Evolutionary conservation across 2,329 filamentous ascomycete species (phyloP).

Genomic region (Aspergillus quadrilineatus): DNA sequence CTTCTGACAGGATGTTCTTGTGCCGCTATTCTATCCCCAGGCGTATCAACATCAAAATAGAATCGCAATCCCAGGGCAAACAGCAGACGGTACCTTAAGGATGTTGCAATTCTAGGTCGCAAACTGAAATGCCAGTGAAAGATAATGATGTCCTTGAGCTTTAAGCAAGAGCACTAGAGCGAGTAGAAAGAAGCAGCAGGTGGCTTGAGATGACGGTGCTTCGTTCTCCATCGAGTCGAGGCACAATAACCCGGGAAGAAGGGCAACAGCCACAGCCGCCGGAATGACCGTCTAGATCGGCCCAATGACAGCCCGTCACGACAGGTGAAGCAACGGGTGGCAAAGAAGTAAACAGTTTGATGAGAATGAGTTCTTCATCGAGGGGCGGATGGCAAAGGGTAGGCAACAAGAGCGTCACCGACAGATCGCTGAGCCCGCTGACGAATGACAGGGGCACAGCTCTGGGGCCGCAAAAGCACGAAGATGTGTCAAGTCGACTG

Average conservation of each 20-base stretch:
- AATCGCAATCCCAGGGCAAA: neutral
- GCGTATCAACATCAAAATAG: neutral
- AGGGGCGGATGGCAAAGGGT: conserved; percentile 11
- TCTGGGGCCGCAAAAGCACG: conserved; percentile 9
- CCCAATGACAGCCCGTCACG: conserved; percentile 5
- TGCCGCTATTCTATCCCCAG: neutral
- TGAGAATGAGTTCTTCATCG: conserved; percentile 10
- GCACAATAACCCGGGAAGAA: neutral
- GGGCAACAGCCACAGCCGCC: conserved; percentile 12
- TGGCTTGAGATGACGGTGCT: neutral
- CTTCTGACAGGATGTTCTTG: neutral
- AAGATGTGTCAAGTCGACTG: conserved; percentile 22
- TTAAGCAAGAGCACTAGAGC: neutral
- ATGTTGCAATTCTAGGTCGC: neutral
- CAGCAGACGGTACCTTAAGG: neutral
- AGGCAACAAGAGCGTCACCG: conserved; percentile 12
- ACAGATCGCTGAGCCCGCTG: conserved; percentile 15
- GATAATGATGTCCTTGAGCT: neutral
- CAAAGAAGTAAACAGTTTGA: conserved; percentile 1
- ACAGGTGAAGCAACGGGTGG: conserved; percentile 4
- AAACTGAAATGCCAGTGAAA: neutral
- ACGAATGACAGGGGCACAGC: conserved; percentile 21
- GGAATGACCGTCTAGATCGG: neutral
- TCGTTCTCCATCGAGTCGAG: conserved; percentile 7
- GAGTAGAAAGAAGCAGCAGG: conserved; percentile 1